Evolutionary conservation across 2,329 filamentous ascomycete genomes (phyloP), one percentile per base, ranked within the genome.

Genomic region (Setomelanomma holmii): DNA sequence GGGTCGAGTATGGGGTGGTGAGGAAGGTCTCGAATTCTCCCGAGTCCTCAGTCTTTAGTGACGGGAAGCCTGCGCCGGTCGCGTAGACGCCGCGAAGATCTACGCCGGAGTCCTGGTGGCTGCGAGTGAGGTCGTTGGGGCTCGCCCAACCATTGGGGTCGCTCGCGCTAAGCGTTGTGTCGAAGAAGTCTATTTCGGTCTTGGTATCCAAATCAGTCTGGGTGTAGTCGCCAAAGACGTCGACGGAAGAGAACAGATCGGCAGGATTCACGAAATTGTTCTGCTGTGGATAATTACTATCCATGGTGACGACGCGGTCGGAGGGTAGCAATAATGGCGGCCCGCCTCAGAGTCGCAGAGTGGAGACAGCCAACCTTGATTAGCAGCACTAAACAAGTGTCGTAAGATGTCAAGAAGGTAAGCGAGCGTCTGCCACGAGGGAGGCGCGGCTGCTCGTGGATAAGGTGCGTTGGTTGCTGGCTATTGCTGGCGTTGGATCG

Each of bases 81-180:
- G 27, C 12, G 21, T 42, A 55, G 49, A 56, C 58, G 6, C 42
- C 52, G 14, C 54, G 62, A 35, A 67, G 55, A 38, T 67, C 64
- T 22, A 67, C 60, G 46, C 58, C 64, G 45, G 62, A 66, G 49
- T 67, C 64, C 49, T 64, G 61, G 52, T 65, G 62, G 39, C 55
- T 52, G 48, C 40, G 35, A 10, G 55, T 47, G 40, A 58, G 53
- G 34, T 63, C 57, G 52, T 41, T 44, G 22, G 45, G 22, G 40
- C 23, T 47, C 34, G 48, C 5, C 27, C 53, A 51, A 35, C 24
- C 49, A n/a, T 33, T 49, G 30, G 45, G 19, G 38, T 53, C 39
- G 47, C 34, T 47, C 21, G 50, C 30, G 35, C 40, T 48, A n/a
- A 50, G 24, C 7, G 54, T 45, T n/a, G 48, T 27, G 34, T 51